These are phyloP conservation scores for Exsudoporus floridanus DNA, from an alignment of 1,284 basidiomycete species.

Conservation along the genomic window DNA sequence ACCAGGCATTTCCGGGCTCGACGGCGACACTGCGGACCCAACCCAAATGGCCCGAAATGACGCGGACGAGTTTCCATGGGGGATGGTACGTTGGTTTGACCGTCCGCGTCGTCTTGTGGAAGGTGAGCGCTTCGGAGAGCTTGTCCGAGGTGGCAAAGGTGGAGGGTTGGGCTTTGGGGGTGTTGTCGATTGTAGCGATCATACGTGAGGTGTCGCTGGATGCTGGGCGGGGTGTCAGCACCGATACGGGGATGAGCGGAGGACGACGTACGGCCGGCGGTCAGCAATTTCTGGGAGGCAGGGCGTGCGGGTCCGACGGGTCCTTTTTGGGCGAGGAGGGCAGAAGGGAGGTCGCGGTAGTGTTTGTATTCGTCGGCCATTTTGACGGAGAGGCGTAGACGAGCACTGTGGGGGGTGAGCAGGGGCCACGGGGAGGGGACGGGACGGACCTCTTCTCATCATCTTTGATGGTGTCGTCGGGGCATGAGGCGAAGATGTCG, in stretches of 20 bases:
- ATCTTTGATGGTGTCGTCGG: slow-evolving; percentile 57
- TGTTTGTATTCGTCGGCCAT: slow-evolving; percentile 86
- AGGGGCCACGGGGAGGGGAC: accelerated
- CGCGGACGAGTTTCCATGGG: slow-evolving; percentile 93
- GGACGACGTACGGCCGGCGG: slow-evolving; percentile 55
- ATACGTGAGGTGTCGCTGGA: slow-evolving; percentile 56
- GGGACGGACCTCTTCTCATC: slow-evolving; percentile 65
- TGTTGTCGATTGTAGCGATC: slow-evolving; percentile 70
- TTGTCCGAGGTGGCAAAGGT: slow-evolving; percentile 63
- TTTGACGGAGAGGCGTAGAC: slow-evolving; percentile 71
- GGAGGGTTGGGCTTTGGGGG: slow-evolving; percentile 59
- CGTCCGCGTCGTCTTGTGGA: slow-evolving; percentile 88
- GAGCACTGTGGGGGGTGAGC: slow-evolving; percentile 45
- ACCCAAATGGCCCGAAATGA: slow-evolving; percentile 96
- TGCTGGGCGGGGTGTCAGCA: slow-evolving; percentile 29
- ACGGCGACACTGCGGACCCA: slow-evolving; percentile 98
- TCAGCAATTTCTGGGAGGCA: slow-evolving; percentile 61
- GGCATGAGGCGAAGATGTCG: slow-evolving; percentile 63
- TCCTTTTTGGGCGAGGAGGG: slow-evolving; percentile 79
- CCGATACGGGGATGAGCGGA: not conserved
- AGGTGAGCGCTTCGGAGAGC: slow-evolving; percentile 82
- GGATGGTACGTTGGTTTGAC: slow-evolving; percentile 95
- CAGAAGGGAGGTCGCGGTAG: slow-evolving; percentile 81
- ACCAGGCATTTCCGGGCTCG: slow-evolving; percentile 98
- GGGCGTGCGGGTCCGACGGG: slow-evolving; percentile 77